These are phyloP conservation scores for Phaeosphaeriaceae sp. DNA, from an alignment of 2,329 filamentous ascomycete genomes.

Conservation along the genomic window DNA sequence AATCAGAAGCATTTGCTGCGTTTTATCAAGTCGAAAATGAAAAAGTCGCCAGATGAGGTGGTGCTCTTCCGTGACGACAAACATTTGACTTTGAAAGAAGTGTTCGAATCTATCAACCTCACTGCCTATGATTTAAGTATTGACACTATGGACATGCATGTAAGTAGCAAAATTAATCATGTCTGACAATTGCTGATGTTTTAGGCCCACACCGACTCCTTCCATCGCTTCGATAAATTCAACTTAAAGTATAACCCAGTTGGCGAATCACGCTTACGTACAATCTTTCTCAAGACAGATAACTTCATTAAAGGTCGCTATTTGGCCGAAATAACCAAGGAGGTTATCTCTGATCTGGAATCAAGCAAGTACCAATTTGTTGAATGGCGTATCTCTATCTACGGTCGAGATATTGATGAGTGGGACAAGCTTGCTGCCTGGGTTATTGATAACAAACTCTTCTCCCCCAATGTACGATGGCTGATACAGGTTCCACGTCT, in stretches of 20 bases:
- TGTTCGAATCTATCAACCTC: conserved; percentile 96
- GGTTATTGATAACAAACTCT: conserved; percentile 98
- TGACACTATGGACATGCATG: conserved; percentile 98
- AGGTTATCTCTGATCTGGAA: conserved; percentile 95
- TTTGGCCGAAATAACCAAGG: conserved; percentile 95
- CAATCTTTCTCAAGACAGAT: conserved; percentile 99
- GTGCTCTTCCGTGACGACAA: conserved; percentile 93
- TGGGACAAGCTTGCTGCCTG: conserved; percentile 98
- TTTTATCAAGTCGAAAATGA: conserved; percentile 99
- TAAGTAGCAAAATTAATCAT: conserved; percentile 53
- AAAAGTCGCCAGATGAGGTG: conserved; percentile 93
- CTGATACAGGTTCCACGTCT: conserved; percentile 92
- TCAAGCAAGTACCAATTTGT: conserved; percentile 99
- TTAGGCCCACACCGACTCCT: conserved; percentile 92
- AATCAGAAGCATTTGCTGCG: conserved; percentile 98
- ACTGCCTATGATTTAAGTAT: conserved; percentile 98
- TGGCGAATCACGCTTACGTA: conserved; percentile 90
- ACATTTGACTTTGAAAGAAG: conserved; percentile 86
- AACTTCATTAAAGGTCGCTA: conserved; percentile 97
- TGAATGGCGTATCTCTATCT: conserved; percentile 98
- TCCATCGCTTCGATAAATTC: conserved; percentile 99
- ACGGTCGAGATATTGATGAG: conserved; percentile 88
- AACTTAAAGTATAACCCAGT: conserved; percentile 99
- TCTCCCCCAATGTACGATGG: conserved; percentile 97
- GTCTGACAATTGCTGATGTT: conserved; percentile 11